Evolutionary conservation across 306 rosid species (phyloP).

Genomic region (Calophaca sinica): DNA sequence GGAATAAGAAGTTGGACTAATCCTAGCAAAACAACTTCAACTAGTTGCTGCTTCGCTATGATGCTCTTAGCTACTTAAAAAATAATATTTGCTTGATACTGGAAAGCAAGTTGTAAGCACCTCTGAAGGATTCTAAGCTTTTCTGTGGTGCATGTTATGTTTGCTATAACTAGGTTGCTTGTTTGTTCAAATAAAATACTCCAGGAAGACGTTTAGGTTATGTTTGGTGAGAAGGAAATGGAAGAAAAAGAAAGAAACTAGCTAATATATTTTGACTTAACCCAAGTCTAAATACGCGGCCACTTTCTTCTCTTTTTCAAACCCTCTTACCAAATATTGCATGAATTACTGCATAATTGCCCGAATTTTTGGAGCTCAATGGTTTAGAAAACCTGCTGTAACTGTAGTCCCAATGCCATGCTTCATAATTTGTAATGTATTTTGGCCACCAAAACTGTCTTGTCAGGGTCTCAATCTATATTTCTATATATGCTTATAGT

Average conservation of each 20-base stretch:
- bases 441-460: slow-evolving; percentile 24
- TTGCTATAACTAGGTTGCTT: slow-evolving; percentile 13
- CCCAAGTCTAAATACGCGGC: no score
- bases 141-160: slow-evolving; percentile 15
- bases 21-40: slow-evolving; percentile 1
- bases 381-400: no score
- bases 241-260: slow-evolving; percentile 34
- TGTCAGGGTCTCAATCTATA: slow-evolving; percentile 23
- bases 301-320: no score
- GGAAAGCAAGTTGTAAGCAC: slow-evolving; percentile 19
- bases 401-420: slow-evolving; percentile 23
- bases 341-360: neutral
- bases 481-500: slow-evolving; percentile 8
- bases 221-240: slow-evolving; percentile 35
- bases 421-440: slow-evolving; percentile 32
- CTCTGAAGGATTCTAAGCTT: slow-evolving; percentile 29
- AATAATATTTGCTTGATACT: slow-evolving; percentile 23
- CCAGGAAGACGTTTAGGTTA: neutral
- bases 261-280: slow-evolving; percentile 1
- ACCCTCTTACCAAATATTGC: no score
- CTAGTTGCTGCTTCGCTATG: slow-evolving; percentile 20
- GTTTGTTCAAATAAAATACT: slow-evolving; percentile 30
- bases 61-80: slow-evolving; percentile 18
- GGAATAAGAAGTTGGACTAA: slow-evolving; percentile 33
- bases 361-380: slow-evolving; percentile 13